Base-by-base conservation (phyloP, 441 rosid species). In the Populus tomentosa region DNA sequence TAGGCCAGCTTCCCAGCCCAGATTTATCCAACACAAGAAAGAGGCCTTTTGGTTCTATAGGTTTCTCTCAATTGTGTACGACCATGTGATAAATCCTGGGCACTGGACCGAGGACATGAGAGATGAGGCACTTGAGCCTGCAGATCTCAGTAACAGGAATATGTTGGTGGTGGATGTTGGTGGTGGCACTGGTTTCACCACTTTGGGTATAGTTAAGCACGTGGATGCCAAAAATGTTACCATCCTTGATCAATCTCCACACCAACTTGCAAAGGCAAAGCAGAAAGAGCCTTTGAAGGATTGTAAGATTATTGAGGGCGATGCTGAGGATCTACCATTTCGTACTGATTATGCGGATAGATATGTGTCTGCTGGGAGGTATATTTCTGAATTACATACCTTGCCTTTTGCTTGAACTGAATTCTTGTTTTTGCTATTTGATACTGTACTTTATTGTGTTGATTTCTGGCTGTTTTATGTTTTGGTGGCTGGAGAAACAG, bases 41-140 rank as follows among this genome's bases (percentile, higher is more conserved):
- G 85, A 84, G 81, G 90, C 90, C 2, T 85, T 85, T 72, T 85
- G 87, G 90, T 84, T 87, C 77, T 84, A 87, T 71, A 84, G 88
- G 82, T 87, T 87, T 76, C 62, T 85, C 64, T 87, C 90, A 5
- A 82, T 87, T 7, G 88, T 83, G 63, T 85, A 87, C 75, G 90
- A 87, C 66, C 85, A 87, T 75, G 69, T 87, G 5, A 80, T 85
- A 83, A 87, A 87, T 84, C 90, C 88, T 26, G 90, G 88, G 18
- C 90, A 87, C 69, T 83, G 90, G 90, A 87, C 90, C 11, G 86
- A 87, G 80, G 90, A 87, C 56, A 87, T 87, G 90, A 56, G 90
- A 59, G 88, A 87, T 14, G 88, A 84, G 20, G 88, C 87, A 10
- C 79, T 85, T 0, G 88, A 85, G 67, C 87, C 88, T 5, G 90